These are phyloP conservation scores for Xylaria sp. DNA, from an alignment of 2,329 filamentous ascomycete genomes.

Conservation along the genomic window DNA sequence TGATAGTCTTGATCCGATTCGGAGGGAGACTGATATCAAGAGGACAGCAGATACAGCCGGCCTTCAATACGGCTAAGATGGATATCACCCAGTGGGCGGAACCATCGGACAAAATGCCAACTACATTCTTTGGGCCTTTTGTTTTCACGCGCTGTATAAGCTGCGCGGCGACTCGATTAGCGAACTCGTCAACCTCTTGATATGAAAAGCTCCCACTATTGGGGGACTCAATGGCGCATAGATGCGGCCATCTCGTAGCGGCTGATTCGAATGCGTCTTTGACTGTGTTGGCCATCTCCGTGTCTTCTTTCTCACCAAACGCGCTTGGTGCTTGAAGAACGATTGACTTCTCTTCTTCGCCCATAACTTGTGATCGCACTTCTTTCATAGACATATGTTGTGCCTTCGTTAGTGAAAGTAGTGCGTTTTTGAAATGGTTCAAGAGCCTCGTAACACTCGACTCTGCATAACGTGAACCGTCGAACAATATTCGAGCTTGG, in stretches of 20 bases:
- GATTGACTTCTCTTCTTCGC: neutral
- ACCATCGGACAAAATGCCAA: conserved; percentile 29
- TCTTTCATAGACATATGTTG: conserved; percentile 9
- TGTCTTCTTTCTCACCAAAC: neutral
- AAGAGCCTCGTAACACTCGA: neutral
- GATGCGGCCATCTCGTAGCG: conserved; percentile 1
- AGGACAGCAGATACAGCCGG: conserved; percentile 35
- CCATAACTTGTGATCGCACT: neutral
- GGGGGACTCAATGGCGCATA: conserved; percentile 9
- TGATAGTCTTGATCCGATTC: conserved; percentile 10
- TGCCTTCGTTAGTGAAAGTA: neutral
- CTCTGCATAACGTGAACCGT: conserved; percentile 9
- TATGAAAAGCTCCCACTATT: conserved; percentile 1
- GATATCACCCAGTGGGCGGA: conserved; percentile 33
- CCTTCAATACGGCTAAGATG: conserved; percentile 32
- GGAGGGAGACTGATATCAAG: conserved; percentile 17
- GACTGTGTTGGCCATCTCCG: neutral
- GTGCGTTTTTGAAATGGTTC: conserved; percentile 20
- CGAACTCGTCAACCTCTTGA: neutral
- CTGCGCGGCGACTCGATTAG: neutral
- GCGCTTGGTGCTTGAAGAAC: neutral
- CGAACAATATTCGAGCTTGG: conserved; percentile 13
- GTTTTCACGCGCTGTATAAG: neutral
- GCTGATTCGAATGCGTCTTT: conserved; percentile 17
- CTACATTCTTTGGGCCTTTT: neutral